A percentile compares a stretch with the other conserved stretches of the same genome.
phyloP scores from a whole-genome alignment of 768 basidiomycete genomes.

The Phanerodontia chrysosporium region DNA sequence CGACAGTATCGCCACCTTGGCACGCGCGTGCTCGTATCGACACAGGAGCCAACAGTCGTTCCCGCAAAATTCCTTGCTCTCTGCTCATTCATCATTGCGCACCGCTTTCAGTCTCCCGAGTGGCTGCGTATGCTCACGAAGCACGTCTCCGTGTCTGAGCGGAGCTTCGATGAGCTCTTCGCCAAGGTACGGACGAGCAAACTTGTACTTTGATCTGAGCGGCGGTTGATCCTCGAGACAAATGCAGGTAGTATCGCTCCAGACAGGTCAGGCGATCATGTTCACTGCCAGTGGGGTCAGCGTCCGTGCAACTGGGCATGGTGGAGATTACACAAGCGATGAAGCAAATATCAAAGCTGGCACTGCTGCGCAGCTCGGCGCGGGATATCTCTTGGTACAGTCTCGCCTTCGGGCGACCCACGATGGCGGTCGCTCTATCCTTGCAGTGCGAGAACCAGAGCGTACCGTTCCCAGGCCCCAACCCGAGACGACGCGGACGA shows the following conservation, averaged over 20 bases:
- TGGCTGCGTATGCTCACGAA: conserved; percentile 70
- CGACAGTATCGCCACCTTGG: conserved; percentile 70
- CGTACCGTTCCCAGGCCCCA: background rate
- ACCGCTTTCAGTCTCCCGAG: conserved; percentile 69
- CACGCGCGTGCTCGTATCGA: conserved; percentile 73
- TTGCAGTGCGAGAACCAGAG: conserved; percentile 21
- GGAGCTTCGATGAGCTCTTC: conserved; percentile 64
- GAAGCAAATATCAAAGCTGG: background rate
- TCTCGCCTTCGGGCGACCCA: conserved; percentile 56
- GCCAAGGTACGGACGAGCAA: conserved; percentile 41
- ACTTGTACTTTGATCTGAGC: background rate
- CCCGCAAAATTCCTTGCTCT: conserved; percentile 65
- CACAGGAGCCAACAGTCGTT: conserved; percentile 75
- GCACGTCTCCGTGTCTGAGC: conserved; percentile 56
- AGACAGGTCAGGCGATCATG: conserved; percentile 75
- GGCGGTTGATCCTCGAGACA: too few relatives aligned
- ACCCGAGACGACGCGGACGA: background rate
- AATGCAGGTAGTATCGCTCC: background rate
- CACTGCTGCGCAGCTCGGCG: conserved; percentile 36
- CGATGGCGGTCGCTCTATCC: conserved; percentile 62
- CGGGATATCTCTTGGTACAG: conserved; percentile 56
- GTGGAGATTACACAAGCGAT: background rate
- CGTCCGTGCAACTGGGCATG: background rate
- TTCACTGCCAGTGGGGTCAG: conserved; percentile 53
- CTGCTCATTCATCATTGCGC: conserved; percentile 58